Conservation (phyloP, 2,329 filamentous ascomycete species). For the Claviceps quebecensis region DNA sequence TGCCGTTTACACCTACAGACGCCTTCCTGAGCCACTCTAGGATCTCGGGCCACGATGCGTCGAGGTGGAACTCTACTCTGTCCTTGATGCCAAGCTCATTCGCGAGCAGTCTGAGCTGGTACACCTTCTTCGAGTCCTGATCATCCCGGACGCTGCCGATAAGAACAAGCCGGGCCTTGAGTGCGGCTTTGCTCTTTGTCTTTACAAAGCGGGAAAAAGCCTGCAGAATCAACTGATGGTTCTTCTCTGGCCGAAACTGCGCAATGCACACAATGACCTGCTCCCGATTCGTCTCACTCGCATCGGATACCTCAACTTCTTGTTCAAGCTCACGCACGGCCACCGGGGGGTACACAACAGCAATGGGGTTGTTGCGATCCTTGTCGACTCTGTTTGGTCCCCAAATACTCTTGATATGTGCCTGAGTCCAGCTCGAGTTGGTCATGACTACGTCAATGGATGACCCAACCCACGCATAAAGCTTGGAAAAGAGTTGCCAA, state of each 20-base stretch:
- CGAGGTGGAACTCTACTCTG: constrained; percentile 72
- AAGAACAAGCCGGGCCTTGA: constrained; percentile 57
- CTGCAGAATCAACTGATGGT: constrained; percentile 74
- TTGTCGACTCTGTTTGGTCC: constrained; percentile 38
- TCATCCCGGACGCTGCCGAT: constrained; percentile 87
- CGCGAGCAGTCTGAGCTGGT: constrained; percentile 71
- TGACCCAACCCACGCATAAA: constrained; percentile 73
- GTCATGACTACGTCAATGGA: constrained; percentile 92
- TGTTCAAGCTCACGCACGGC: constrained; percentile 73
- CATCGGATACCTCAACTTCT: constrained; percentile 55
- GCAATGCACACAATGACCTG: constrained; percentile 80
- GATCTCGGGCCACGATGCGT: constrained; percentile 80
- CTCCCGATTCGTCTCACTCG: constrained; percentile 55
- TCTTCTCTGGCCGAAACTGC: constrained; percentile 95
- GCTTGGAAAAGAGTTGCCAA: constrained; percentile 69
- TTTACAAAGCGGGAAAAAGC: constrained; percentile 69
- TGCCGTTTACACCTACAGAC: constrained; percentile 84
- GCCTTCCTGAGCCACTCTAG: constrained; percentile 63
- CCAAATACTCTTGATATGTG: constrained; percentile 72
- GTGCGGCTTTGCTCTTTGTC: constrained; percentile 33
- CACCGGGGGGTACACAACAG: constrained; percentile 81
- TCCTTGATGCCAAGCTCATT: constrained; percentile 80
- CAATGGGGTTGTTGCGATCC: constrained; percentile 39
- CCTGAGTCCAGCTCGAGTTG: constrained; percentile 89
- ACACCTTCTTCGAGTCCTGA: constrained; percentile 67